Evolutionary conservation across 75 land plant genomes (phyloP), one percentile per base, ranked within the genome.

Genomic region (Pinus tabuliformis): DNA sequence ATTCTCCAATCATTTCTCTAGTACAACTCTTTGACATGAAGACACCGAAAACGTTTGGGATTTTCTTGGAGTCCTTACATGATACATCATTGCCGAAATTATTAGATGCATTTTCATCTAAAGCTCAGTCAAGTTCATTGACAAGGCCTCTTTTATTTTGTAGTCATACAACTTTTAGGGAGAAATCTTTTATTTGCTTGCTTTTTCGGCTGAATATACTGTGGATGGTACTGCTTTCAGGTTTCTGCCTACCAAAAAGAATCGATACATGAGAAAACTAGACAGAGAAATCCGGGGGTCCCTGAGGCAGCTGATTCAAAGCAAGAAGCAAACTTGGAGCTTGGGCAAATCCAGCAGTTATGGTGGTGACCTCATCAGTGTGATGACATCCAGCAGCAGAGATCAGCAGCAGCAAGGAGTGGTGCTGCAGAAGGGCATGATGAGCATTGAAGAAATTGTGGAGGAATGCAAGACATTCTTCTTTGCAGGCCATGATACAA

Each of bases 401-500:
- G 74, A 16, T 45, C 74, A 73, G 30, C 58, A 73, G 17, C 58
- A 71, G n/a, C 21, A 24, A 26, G 4, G 54, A 73, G 11, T 21
- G 52, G 24, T 17, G 49, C 16, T 56, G 45, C n/a, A 49, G 58
- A 56, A 18, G n/a, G 26, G 9, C 58, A 26, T 52, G 24, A 76
- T 73, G 83, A 70, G 73, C 20, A 76, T 63, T n/a, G 72, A 82
- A 36, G 81, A 82, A 30, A 72, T 82, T 6, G 74, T 82, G 6
- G 84, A 73, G 16, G 84, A 82, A 74, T 82, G 84, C 73, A 78
- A 73, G 72, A 61, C 83, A 1, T 79, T 82, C 72, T 82, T 72
- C 54, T 63, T 82, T 65, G 84, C 84, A n/a, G 84, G 84, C 59
- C 85, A 83, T 59, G 83, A 83, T 20, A 83, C 85, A 20, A 75